A percentile compares a stretch with the other conserved stretches of the same genome.
phyloP scores from a whole-genome alignment of 306 rosid species.

The Trifolium subterraneum region DNA sequence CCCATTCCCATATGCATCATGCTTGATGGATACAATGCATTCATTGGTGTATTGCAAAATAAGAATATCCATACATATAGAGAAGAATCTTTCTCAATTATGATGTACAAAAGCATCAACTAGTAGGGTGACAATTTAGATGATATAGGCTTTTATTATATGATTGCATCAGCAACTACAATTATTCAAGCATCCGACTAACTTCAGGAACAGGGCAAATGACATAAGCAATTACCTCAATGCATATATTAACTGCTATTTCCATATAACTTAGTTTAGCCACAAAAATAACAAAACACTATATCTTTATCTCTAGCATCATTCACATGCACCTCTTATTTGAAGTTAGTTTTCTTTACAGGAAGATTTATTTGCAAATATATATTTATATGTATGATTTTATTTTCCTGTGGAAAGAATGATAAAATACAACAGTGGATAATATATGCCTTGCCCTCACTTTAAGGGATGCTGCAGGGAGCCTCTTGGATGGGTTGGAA shows the following conservation, averaged over 20 bases:
- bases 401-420: constrained; percentile 24
- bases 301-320: constrained; percentile 4
- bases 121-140: constrained; percentile 36
- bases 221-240: constrained; percentile 37
- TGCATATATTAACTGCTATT: not conserved
- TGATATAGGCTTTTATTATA: constrained; percentile 37
- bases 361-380: constrained; percentile 30
- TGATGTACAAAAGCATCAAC: constrained; percentile 25
- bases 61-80: constrained; percentile 29
- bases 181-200: constrained; percentile 23
- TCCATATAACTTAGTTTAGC: not conserved
- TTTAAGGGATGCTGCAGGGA: constrained; percentile 35
- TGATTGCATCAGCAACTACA: constrained; percentile 42
- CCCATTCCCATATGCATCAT: constrained; percentile 25
- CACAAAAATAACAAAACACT: not conserved
- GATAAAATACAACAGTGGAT: constrained; percentile 40
- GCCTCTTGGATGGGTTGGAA: constrained; percentile 34
- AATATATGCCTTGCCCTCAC: constrained; percentile 22
- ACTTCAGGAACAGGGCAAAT: constrained; percentile 21
- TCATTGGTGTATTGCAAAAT: constrained; percentile 40
- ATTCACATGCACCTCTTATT: constrained; percentile 5
- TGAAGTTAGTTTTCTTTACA: constrained; percentile 18
- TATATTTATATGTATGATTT: not conserved
- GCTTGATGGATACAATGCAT: constrained; percentile 25
- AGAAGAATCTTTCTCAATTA: constrained; percentile 31